Conservation (phyloP, 768 basidiomycete genomes). For the Mycena alexandri region DNA sequence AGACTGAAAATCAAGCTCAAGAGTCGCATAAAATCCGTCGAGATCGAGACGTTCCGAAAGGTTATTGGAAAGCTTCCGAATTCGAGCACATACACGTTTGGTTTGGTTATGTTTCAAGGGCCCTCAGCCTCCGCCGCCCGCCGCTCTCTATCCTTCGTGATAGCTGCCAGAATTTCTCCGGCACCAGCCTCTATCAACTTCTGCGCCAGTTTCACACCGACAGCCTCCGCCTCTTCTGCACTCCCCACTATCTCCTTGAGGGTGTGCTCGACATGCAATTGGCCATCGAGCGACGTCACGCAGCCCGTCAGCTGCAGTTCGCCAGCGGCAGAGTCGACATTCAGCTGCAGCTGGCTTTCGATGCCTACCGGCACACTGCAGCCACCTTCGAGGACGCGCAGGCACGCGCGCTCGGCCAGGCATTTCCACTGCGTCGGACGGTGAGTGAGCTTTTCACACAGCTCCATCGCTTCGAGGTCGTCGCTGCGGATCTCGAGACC, state of each 20-base stretch:
- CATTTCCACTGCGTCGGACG: slow-evolving; percentile 83
- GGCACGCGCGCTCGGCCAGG: slow-evolving; percentile 87
- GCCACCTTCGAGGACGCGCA: slow-evolving; percentile 94
- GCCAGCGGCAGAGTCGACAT: slow-evolving; percentile 35
- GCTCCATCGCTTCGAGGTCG: slow-evolving; percentile 68
- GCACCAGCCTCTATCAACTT: slow-evolving; percentile 79
- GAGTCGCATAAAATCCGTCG: too few relatives aligned
- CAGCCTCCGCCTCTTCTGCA: slow-evolving; percentile 68
- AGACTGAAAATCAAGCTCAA: too few relatives aligned
- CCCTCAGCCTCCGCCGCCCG: slow-evolving; percentile 58
- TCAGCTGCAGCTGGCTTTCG: slow-evolving; percentile 58
- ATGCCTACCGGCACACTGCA: slow-evolving; percentile 97
- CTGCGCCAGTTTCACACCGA: slow-evolving; percentile 77
- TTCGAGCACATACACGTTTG: too few relatives aligned
- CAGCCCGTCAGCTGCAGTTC: slow-evolving; percentile 79
- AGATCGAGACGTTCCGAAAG: too few relatives aligned
- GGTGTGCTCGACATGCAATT: slow-evolving; percentile 75
- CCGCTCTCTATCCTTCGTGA: slow-evolving; percentile 71
- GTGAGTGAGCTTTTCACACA: slow-evolving; percentile 80
- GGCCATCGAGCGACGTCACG: slow-evolving; percentile 88
- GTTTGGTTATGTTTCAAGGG: too few relatives aligned
- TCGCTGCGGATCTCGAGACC: slow-evolving; percentile 85
- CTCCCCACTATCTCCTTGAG: slow-evolving; percentile 64
- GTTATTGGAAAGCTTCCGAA: too few relatives aligned
- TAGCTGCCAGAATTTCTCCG: slow-evolving; percentile 84